phyloP scores from a whole-genome alignment of 1,284 basidiomycete genomes.

The Tremellales sp. region DNA sequence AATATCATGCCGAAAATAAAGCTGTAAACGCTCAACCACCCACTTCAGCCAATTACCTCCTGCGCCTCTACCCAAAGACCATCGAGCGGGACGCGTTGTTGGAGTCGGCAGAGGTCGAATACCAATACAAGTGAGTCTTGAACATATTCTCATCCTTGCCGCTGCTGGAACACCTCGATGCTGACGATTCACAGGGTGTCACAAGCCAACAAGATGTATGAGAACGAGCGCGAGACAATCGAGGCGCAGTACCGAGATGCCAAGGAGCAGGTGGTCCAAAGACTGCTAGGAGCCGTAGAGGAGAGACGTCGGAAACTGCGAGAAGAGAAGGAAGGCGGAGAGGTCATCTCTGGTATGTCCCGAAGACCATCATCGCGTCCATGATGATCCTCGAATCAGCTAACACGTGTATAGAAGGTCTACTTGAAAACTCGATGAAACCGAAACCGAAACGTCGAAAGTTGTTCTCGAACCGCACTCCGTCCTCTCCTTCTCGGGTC shows the following conservation, averaged over 20 bases:
- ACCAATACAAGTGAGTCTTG: slow-evolving; percentile 48
- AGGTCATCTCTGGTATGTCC: slow-evolving; percentile 49
- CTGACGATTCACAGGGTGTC: slow-evolving; percentile 18
- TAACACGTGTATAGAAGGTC: slow-evolving; percentile 25
- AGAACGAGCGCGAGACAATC: slow-evolving; percentile 51
- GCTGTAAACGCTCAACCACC: slow-evolving; percentile 48
- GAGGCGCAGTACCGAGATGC: slow-evolving; percentile 52
- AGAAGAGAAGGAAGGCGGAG: slow-evolving; percentile 55
- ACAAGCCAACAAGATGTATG: slow-evolving; percentile 48
- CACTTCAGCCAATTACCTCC: slow-evolving; percentile 49
- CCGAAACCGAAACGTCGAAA: slow-evolving; percentile 34
- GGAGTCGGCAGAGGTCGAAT: slow-evolving; percentile 48
- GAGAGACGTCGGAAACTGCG: slow-evolving; percentile 51
- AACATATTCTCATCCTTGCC: not conserved
- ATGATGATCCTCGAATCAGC: not conserved
- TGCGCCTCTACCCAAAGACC: slow-evolving; percentile 50
- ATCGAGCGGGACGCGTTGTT: slow-evolving; percentile 52
- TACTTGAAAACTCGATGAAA: slow-evolving; percentile 41
- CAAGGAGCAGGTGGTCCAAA: slow-evolving; percentile 45
- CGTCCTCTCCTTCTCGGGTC: slow-evolving; percentile 11
- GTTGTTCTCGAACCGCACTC: slow-evolving; percentile 24
- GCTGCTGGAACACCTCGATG: not conserved
- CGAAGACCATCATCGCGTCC: not conserved
- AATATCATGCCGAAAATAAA: slow-evolving; percentile 45
- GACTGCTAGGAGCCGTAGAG: slow-evolving; percentile 51